A percentile compares a stretch with the other conserved stretches of the same genome.
Evolutionary conservation across 2,329 filamentous ascomycete species (phyloP).

Genomic region (Fusarium humuli): DNA sequence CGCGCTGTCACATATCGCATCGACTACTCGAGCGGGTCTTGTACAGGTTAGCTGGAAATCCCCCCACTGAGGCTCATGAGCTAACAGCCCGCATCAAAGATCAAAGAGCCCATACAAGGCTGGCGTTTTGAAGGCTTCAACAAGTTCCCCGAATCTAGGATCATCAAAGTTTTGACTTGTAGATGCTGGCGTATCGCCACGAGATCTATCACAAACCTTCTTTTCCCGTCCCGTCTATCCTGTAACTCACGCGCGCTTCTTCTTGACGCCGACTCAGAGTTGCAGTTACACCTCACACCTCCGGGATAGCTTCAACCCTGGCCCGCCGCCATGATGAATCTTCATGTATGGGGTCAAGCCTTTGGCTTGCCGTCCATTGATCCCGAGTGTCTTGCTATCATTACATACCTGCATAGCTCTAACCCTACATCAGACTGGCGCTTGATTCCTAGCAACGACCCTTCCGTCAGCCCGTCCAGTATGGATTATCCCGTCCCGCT

Average conservation of each 20-base stretch:
- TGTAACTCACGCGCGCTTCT: constrained; percentile 22
- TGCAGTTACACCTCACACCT: constrained; percentile 18
- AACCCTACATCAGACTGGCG: constrained; percentile 72
- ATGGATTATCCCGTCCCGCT: constrained; percentile 51
- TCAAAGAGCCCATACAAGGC: constrained; percentile 27
- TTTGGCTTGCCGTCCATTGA: constrained; percentile 92
- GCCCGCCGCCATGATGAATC: constrained; percentile 60
- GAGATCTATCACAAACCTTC: constrained; percentile 15
- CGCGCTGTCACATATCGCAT: constrained; percentile 40
- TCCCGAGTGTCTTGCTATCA: constrained; percentile 85
- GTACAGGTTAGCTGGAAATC: neutral
- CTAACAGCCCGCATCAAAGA: constrained; percentile 3
- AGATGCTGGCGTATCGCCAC: constrained; percentile 24
- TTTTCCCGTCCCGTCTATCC: neutral
- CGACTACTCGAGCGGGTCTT: neutral
- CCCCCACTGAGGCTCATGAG: constrained; percentile 2
- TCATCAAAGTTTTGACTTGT: constrained; percentile 14
- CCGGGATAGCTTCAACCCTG: constrained; percentile 21
- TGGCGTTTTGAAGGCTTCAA: constrained; percentile 31
- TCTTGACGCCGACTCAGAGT: constrained; percentile 3
- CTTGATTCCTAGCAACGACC: constrained; percentile 79
- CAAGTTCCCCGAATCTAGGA: constrained; percentile 9
- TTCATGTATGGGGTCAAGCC: constrained; percentile 91
- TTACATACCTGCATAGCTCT: constrained; percentile 78
- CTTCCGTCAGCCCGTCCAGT: constrained; percentile 77